These are phyloP conservation scores for Onygenales sp. DNA, from an alignment of 2,329 filamentous ascomycete species.

Conservation along the genomic window DNA sequence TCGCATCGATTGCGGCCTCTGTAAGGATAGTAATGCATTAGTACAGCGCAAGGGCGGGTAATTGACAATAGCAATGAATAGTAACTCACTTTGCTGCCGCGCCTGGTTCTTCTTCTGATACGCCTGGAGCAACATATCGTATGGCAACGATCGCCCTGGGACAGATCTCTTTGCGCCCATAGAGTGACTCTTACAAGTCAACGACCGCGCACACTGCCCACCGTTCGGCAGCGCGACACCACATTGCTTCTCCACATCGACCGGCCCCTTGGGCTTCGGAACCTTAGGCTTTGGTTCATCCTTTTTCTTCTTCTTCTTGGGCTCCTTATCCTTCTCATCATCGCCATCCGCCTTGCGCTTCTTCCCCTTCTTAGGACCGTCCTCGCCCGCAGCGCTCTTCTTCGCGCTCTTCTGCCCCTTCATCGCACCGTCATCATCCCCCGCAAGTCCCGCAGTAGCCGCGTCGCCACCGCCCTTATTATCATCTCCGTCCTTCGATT, in stretches of 20 bases:
- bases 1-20: constrained; percentile 92
- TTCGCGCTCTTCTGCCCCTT: constrained; percentile 56
- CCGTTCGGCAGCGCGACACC: constrained; percentile 80
- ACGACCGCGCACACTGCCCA: constrained; percentile 72
- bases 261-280: constrained; percentile 80
- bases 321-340: constrained; percentile 64
- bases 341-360: constrained; percentile 65
- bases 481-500: constrained; percentile 35
- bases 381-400: constrained; percentile 52
- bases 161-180: constrained; percentile 92
- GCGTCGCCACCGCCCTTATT: constrained; percentile 28
- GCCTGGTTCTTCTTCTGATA: constrained; percentile 99
- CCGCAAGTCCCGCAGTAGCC: neutral
- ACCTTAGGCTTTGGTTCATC: constrained; percentile 78
- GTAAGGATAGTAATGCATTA: constrained; percentile 17
- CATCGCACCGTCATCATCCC: constrained; percentile 26
- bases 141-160: constrained; percentile 75
- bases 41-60: neutral
- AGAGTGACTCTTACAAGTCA: constrained; percentile 90
- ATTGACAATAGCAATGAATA: neutral
- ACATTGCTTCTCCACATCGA: constrained; percentile 90
- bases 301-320: constrained; percentile 90
- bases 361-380: constrained; percentile 56
- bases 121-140: constrained; percentile 80
- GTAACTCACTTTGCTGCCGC: constrained; percentile 77